A percentile compares a stretch with the other conserved stretches of the same genome.
Evolutionary conservation across 2,329 filamentous ascomycete species (phyloP).

Genomic region (Venturia aucupariae): DNA sequence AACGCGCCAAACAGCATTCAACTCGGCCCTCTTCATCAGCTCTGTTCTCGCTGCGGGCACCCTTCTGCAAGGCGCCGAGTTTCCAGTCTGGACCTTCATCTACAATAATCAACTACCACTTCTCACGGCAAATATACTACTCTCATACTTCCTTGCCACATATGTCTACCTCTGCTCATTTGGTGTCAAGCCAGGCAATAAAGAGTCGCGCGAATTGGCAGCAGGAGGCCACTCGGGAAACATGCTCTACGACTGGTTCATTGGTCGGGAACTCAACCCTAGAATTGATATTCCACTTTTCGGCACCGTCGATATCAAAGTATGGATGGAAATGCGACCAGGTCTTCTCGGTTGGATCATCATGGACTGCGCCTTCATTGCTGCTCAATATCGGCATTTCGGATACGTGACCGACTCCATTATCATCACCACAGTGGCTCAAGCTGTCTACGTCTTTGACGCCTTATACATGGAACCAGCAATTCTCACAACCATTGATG

Average conservation of each 20-base stretch:
- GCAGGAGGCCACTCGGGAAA: conserved; percentile 76
- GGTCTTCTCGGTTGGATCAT: conserved; percentile 85
- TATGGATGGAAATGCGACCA: conserved; percentile 82
- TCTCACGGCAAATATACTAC: conserved; percentile 70
- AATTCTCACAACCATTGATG: conserved; percentile 88
- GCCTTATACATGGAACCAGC: conserved; percentile 79
- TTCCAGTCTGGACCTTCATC: conserved; percentile 85
- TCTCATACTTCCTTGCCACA: conserved; percentile 61
- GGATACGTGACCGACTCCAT: conserved; percentile 82
- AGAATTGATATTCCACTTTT: conserved; percentile 69
- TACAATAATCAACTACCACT: conserved; percentile 84
- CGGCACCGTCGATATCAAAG: conserved; percentile 82
- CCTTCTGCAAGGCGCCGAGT: conserved; percentile 65
- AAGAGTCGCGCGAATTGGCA: conserved; percentile 66
- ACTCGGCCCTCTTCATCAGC: conserved; percentile 65
- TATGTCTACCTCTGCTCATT: conserved; percentile 81
- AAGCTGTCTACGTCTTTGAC: conserved; percentile 77
- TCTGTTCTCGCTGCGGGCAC: conserved; percentile 67
- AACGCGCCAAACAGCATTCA: conserved; percentile 49
- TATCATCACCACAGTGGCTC: conserved; percentile 65
- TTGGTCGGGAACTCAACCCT: conserved; percentile 90
- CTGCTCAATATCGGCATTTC: conserved; percentile 78
- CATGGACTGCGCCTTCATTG: conserved; percentile 73
- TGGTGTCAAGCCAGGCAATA: conserved; percentile 62
- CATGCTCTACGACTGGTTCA: conserved; percentile 90